Percentiles rank a stretch among this genome's conserved stretches.
Evolutionary conservation across 768 basidiomycete species (phyloP).

Genomic region (Mycena belliarum): DNA sequence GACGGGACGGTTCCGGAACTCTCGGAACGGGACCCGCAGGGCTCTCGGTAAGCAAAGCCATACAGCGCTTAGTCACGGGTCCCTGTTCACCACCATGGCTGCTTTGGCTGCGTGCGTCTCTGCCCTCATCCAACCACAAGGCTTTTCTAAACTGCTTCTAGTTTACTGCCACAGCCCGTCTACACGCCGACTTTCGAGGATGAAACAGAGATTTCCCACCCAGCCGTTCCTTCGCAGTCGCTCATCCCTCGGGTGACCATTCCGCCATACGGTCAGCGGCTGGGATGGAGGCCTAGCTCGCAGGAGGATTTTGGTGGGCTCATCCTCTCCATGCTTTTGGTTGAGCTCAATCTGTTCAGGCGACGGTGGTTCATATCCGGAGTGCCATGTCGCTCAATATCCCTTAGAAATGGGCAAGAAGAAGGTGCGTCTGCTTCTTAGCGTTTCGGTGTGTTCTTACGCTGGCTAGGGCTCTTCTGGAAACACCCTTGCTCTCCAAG

Average conservation of each 20-base stretch:
- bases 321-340: slow-evolving; percentile 1
- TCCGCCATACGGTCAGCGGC: slow-evolving; percentile 85
- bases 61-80: not conserved
- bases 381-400: slow-evolving; percentile 97
- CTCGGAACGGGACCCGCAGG: not conserved
- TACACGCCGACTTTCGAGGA: slow-evolving; percentile 59
- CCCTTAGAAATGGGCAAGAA: slow-evolving; percentile 94
- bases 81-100: slow-evolving; percentile 29
- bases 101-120: slow-evolving; percentile 75
- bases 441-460: not conserved
- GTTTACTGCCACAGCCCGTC: slow-evolving; percentile 68
- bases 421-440: slow-evolving; percentile 58
- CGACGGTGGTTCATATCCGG: slow-evolving; percentile 87
- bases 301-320: slow-evolving; percentile 80
- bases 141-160: slow-evolving; percentile 30
- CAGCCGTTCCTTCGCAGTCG: slow-evolving; percentile 31
- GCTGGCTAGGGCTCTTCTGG: slow-evolving; percentile 75
- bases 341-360: slow-evolving; percentile 38
- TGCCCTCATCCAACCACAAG: not conserved
- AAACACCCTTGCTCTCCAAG: slow-evolving; percentile 94
- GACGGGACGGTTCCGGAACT: no score
- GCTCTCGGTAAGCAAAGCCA: not conserved
- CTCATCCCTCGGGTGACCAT: slow-evolving; percentile 54
- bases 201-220: slow-evolving; percentile 52
- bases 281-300: slow-evolving; percentile 83